Conservation (phyloP, 73 alveolate genomes). For the Symbiodinium pilosum region DNA sequence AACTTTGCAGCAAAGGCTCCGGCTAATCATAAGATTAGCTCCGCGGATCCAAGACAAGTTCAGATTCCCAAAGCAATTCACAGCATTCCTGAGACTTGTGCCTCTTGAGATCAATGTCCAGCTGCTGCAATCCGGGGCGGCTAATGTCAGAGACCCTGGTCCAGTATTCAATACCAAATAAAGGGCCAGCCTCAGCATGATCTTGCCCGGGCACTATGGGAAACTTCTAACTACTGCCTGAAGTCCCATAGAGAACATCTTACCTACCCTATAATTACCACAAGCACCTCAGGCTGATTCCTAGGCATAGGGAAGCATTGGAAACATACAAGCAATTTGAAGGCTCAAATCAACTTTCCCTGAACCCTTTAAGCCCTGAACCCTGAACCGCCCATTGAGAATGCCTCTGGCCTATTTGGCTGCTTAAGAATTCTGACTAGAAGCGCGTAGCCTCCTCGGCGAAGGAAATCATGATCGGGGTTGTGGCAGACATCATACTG, state of each 20-base stretch:
- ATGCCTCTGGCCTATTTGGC: no score
- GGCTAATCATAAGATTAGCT: neutral
- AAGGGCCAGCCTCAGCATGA: neutral
- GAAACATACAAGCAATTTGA: no score
- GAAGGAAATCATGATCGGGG: neutral
- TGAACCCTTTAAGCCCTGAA: no score
- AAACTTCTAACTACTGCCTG: no score
- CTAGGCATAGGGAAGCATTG: no score
- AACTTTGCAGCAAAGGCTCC: neutral
- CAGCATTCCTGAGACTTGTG: neutral
- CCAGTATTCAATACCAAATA: neutral
- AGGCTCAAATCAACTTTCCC: no score
- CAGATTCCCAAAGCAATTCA: neutral
- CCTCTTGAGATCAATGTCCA: conserved; percentile 29
- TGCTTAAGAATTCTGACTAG: no score
- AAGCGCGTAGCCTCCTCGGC: neutral
- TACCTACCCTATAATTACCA: no score
- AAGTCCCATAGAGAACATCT: no score
- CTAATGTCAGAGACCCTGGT: neutral
- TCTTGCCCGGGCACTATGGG: no score
- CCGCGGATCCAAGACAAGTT: neutral
- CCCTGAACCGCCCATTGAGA: no score
- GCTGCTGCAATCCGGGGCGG: conserved; percentile 32
- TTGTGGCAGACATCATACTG: neutral
- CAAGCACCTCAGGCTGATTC: no score